phyloP scores from a whole-genome alignment of 495 filamentous ascomycete genomes.

The Neurospora sp. region DNA sequence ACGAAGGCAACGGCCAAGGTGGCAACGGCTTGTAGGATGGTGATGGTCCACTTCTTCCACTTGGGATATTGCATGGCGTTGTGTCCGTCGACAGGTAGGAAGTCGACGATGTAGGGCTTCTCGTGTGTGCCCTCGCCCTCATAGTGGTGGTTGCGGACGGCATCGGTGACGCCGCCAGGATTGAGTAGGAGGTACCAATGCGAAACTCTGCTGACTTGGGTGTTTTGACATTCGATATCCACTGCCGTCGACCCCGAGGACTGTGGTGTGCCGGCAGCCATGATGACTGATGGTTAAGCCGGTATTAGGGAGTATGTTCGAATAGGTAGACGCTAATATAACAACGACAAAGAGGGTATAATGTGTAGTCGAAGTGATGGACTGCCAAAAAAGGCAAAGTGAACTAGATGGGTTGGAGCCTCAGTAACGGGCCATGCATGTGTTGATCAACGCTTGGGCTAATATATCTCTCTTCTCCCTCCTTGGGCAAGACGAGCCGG shows the following conservation, averaged over 20 bases:
- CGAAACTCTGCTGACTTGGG: slow-evolving; percentile 3
- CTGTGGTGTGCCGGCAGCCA: background rate
- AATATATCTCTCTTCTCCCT: background rate
- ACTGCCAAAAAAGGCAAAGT: background rate
- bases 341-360: background rate
- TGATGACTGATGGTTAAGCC: background rate
- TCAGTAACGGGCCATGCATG: background rate
- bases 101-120: slow-evolving; percentile 66
- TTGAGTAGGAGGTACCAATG: slow-evolving; percentile 24
- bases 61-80: slow-evolving; percentile 59
- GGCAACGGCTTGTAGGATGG: slow-evolving; percentile 51
- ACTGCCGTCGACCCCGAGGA: background rate
- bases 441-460: background rate
- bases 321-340: background rate
- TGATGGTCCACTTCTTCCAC: slow-evolving; percentile 61
- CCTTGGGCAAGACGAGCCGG: background rate
- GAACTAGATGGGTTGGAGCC: background rate
- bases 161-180: slow-evolving; percentile 27
- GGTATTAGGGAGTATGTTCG: background rate
- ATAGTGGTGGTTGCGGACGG: slow-evolving; percentile 50
- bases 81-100: slow-evolving; percentile 58
- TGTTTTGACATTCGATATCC: slow-evolving; percentile 17
- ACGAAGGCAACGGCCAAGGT: slow-evolving; percentile 68
- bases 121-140: slow-evolving; percentile 60
- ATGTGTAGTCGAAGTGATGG: background rate